phyloP scores from a whole-genome alignment of 2,329 filamentous ascomycete genomes.

The Fusarium globosum region DNA sequence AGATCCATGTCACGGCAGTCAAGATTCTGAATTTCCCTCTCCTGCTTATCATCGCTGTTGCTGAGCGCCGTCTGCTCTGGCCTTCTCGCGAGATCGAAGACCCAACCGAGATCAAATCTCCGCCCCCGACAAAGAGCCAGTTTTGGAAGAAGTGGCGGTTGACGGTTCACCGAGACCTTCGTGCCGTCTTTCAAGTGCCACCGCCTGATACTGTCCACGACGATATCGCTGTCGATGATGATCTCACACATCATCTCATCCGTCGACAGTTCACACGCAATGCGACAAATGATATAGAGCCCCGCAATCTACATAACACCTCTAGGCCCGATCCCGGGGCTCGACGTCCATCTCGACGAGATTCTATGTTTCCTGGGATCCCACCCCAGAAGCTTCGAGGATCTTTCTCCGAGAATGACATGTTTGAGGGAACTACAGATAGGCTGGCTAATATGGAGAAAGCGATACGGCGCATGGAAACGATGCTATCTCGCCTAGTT shows the following conservation, averaged over 20 bases:
- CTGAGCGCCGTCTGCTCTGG: slow-evolving; percentile 79
- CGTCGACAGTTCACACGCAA: slow-evolving; percentile 65
- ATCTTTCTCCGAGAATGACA: slow-evolving; percentile 60
- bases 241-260: slow-evolving; percentile 68
- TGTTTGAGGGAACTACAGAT: slow-evolving; percentile 56
- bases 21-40: slow-evolving; percentile 80
- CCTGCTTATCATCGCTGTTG: slow-evolving; percentile 75
- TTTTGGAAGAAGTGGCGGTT: slow-evolving; percentile 78
- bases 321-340: slow-evolving; percentile 41
- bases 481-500: slow-evolving; percentile 56
- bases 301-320: slow-evolving; percentile 34
- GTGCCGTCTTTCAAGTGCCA: slow-evolving; percentile 77
- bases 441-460: slow-evolving; percentile 64
- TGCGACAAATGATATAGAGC: slow-evolving; percentile 49
- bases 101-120: slow-evolving; percentile 31
- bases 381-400: slow-evolving; percentile 58
- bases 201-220: slow-evolving; percentile 70
- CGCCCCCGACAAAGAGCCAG: slow-evolving; percentile 50
- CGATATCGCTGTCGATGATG: slow-evolving; percentile 69
- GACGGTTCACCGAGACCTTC: slow-evolving; percentile 76
- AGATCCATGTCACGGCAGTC: slow-evolving; percentile 83
- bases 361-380: slow-evolving; percentile 68
- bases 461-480: slow-evolving; percentile 60
- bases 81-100: slow-evolving; percentile 40
- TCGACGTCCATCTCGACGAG: slow-evolving; percentile 58